phyloP scores from a whole-genome alignment of 1,284 basidiomycete genomes.

The Naganishia liquefaciens region DNA sequence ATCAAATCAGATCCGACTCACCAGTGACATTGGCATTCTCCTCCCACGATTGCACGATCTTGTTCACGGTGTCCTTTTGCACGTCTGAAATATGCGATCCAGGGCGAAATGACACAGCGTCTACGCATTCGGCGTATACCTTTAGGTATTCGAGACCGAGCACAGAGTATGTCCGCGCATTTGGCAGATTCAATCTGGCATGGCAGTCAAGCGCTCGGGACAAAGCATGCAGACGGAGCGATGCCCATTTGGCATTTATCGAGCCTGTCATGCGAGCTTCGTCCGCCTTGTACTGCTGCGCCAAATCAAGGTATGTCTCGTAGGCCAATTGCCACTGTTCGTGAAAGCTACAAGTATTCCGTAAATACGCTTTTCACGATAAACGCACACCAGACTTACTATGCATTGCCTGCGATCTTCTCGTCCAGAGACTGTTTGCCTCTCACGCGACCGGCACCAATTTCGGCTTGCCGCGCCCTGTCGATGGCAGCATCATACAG shows the following conservation, averaged over 20 bases:
- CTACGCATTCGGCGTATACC: constrained; percentile 35
- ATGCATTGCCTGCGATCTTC: constrained; percentile 26
- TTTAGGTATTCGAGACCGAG: constrained; percentile 49
- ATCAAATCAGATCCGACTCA: constrained; percentile 5
- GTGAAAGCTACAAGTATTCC: constrained; percentile 8
- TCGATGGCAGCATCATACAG: constrained; percentile 25
- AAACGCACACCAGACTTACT: constrained; percentile 14
- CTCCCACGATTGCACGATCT: constrained; percentile 19
- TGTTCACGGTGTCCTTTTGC: not conserved
- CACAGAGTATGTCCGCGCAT: constrained; percentile 44
- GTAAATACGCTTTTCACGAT: not conserved
- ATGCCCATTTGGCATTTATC: constrained; percentile 15
- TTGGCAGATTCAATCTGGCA: not conserved
- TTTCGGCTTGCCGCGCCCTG: constrained; percentile 30
- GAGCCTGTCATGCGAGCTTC: constrained; percentile 21
- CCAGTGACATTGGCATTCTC: constrained; percentile 7
- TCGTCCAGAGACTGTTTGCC: constrained; percentile 30
- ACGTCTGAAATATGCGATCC: not conserved
- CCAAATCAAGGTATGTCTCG: constrained; percentile 23
- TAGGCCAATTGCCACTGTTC: constrained; percentile 24
- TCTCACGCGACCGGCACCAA: constrained; percentile 30
- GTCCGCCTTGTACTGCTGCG: constrained; percentile 29
- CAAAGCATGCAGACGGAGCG: constrained; percentile 25
- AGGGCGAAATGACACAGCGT: constrained; percentile 3
- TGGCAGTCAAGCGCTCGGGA: constrained; percentile 28